Evolutionary conservation across 345 rosid species (phyloP).

Genomic region (Eucalyptus guilfoylei): DNA sequence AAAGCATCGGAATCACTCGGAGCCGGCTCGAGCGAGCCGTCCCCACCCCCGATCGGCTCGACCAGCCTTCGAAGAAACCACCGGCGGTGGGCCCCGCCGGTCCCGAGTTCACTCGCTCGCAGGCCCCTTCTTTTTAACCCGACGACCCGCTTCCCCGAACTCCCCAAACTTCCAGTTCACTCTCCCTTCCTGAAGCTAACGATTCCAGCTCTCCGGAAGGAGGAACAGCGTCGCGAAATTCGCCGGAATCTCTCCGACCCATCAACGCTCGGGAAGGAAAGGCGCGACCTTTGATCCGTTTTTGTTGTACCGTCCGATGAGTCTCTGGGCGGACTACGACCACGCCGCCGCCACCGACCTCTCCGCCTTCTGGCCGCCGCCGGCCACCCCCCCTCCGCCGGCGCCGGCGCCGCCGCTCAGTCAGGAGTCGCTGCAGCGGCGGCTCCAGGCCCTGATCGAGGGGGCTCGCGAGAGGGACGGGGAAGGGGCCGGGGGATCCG

Average conservation of each 20-base stretch:
- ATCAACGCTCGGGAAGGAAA: neutral
- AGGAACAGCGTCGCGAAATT: neutral
- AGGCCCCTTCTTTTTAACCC: neutral
- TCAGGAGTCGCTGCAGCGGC: conserved; percentile 68
- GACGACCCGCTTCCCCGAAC: neutral
- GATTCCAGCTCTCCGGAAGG: neutral
- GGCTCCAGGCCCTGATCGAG: conserved; percentile 69
- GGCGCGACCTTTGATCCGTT: neutral
- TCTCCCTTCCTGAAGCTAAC: neutral
- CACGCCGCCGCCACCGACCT: neutral
- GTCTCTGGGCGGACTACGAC: neutral
- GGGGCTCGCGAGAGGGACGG: conserved; percentile 42
- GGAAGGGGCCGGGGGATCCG: conserved; percentile 27
- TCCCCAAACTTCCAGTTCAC: neutral
- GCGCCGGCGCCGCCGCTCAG: conserved; percentile 10
- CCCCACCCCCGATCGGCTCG: neutral
- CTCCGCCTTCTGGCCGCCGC: neutral
- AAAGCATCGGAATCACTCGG: neutral
- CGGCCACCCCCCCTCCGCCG: neutral
- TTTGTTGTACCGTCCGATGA: neutral
- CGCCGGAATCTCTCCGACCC: neutral
- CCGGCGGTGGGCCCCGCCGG: neutral
- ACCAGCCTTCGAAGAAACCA: neutral
- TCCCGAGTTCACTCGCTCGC: neutral
- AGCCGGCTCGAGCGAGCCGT: neutral